Conservation (phyloP, 768 basidiomycete genomes). For the Macrolepiota fuliginosa region DNA sequence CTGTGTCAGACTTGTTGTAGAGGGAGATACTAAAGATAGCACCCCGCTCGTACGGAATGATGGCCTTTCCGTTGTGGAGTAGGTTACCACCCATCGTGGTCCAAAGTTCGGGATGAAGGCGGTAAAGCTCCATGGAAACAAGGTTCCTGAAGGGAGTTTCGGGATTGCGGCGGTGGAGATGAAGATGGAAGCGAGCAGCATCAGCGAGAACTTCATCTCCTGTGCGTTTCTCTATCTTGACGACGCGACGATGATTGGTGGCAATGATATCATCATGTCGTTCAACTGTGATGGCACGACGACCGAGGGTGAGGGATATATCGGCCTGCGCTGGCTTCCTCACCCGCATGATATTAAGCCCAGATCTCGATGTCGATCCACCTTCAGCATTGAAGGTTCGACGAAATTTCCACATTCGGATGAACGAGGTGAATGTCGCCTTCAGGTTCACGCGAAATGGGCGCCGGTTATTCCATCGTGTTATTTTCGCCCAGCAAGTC, state of each 20-base stretch:
- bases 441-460: slow-evolving; percentile 56
- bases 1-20: slow-evolving; percentile 45
- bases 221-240: slow-evolving; percentile 33
- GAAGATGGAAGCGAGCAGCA: slow-evolving; percentile 58
- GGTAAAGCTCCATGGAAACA: slow-evolving; percentile 53
- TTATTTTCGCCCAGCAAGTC: slow-evolving; percentile 51
- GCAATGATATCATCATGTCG: slow-evolving; percentile 42
- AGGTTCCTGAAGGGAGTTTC: slow-evolving; percentile 41
- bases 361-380: slow-evolving; percentile 32
- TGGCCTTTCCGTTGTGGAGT: slow-evolving; percentile 45
- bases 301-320: slow-evolving; percentile 44
- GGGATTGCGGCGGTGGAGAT: slow-evolving; percentile 51
- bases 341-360: slow-evolving; percentile 46
- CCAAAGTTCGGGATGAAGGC: slow-evolving; percentile 44
- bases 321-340: slow-evolving; percentile 43
- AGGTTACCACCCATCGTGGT: slow-evolving; percentile 42
- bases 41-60: slow-evolving; percentile 38
- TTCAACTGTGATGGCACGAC: slow-evolving; percentile 39
- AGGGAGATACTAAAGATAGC: slow-evolving; percentile 47
- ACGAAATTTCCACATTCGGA: slow-evolving; percentile 42
- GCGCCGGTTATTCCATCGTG: slow-evolving; percentile 49
- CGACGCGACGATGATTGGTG: slow-evolving; percentile 29
- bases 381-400: slow-evolving; percentile 32
- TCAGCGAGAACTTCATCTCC: slow-evolving; percentile 46
- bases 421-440: slow-evolving; percentile 42